Percentiles rank a stretch among this genome's conserved stretches.
These are phyloP conservation scores for Phaeosphaeriaceae sp. DNA, from an alignment of 2,329 filamentous ascomycete species.

Conservation along the genomic window DNA sequence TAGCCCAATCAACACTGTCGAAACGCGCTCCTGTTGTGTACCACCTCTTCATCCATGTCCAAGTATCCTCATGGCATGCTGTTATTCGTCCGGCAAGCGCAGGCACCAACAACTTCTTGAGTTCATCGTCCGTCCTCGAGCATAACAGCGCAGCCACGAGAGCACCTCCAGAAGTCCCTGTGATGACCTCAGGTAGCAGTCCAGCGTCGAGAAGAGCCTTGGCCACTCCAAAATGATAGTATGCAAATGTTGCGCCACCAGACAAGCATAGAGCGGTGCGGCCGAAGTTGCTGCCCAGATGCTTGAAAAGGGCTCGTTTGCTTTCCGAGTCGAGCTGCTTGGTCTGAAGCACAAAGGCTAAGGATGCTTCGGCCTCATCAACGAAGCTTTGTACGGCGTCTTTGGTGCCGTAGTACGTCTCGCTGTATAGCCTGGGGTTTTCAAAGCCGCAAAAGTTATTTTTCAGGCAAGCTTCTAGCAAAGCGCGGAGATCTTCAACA, in stretches of 20 bases:
- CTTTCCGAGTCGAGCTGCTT: slow-evolving; percentile 72
- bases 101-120: slow-evolving; percentile 83
- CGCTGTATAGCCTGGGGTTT: slow-evolving; percentile 92
- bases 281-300: slow-evolving; percentile 88
- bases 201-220: slow-evolving; percentile 87
- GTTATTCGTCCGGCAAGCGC: slow-evolving; percentile 85
- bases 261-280: slow-evolving; percentile 92
- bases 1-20: slow-evolving; percentile 91
- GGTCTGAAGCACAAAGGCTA: slow-evolving; percentile 73
- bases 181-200: slow-evolving; percentile 90
- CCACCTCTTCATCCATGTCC: slow-evolving; percentile 82
- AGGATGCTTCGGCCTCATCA: slow-evolving; percentile 76
- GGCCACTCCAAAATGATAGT: slow-evolving; percentile 94
- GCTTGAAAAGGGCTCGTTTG: slow-evolving; percentile 84
- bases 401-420: slow-evolving; percentile 98
- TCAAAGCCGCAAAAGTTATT: slow-evolving; percentile 97
- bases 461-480: slow-evolving; percentile 92
- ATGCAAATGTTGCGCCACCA: slow-evolving; percentile 92
- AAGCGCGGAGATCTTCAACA: slow-evolving; percentile 75
- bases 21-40: slow-evolving; percentile 93
- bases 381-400: slow-evolving; percentile 88
- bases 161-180: slow-evolving; percentile 93
- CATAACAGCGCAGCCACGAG: slow-evolving; percentile 86
- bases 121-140: slow-evolving; percentile 89
- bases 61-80: slow-evolving; percentile 80